phyloP scores from a whole-genome alignment of 352 stramenopile genomes.

The Pythium graminicola region DNA sequence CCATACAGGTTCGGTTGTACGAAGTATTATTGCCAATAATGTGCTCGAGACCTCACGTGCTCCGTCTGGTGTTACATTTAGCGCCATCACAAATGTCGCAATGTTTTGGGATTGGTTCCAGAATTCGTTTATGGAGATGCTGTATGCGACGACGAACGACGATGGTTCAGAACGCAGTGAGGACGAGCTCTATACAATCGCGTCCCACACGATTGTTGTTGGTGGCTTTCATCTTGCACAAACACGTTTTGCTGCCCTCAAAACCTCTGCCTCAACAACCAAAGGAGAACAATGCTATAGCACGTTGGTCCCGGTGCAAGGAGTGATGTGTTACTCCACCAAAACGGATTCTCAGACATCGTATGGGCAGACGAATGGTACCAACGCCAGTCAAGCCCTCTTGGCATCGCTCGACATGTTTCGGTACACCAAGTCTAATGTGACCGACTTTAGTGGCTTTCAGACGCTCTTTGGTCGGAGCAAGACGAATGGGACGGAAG shows the following conservation, averaged over 20 bases:
- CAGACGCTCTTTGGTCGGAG: constrained; percentile 60
- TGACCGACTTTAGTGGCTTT: constrained; percentile 31
- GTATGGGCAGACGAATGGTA: constrained; percentile 39
- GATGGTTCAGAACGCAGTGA: constrained; percentile 11
- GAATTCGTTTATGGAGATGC: constrained; percentile 45
- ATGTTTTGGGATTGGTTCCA: constrained; percentile 56
- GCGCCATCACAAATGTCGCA: constrained; percentile 31
- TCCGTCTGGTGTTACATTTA: constrained; percentile 33
- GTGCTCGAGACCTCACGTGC: constrained; percentile 36
- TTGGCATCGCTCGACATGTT: constrained; percentile 53
- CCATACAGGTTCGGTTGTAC: constrained; percentile 41
- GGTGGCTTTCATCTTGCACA: constrained; percentile 64
- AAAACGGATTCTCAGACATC: constrained; percentile 25
- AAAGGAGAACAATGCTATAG: constrained; percentile 45
- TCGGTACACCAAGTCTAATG: constrained; percentile 36
- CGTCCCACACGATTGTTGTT: constrained; percentile 55
- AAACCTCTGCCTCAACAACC: constrained; percentile 32
- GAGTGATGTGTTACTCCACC: constrained; percentile 35
- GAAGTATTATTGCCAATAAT: constrained; percentile 47
- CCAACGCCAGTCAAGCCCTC: constrained; percentile 19
- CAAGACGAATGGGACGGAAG: constrained; percentile 25
- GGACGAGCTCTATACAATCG: constrained; percentile 48
- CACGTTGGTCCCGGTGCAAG: constrained; percentile 29
- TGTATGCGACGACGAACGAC: constrained; percentile 35
- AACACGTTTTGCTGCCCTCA: constrained; percentile 38